Evolutionary conservation across 345 rosid genomes (phyloP).

Genomic region (Eucalyptus coolabah): DNA sequence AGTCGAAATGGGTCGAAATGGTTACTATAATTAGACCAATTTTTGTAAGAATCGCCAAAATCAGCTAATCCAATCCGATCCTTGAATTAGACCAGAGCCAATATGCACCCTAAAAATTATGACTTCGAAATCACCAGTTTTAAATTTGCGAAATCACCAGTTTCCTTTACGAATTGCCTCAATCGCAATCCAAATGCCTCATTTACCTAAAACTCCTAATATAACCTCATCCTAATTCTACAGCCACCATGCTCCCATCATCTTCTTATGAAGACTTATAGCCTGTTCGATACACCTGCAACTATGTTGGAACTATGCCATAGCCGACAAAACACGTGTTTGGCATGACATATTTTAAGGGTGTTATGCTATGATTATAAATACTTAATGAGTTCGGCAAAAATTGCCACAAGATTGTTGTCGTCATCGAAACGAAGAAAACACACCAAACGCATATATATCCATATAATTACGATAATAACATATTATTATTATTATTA

Average conservation of each 20-base stretch:
- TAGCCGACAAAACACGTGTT: not conserved
- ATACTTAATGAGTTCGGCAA: not conserved
- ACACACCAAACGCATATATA: not conserved
- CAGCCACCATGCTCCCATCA: not conserved
- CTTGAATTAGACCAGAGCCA: accelerated
- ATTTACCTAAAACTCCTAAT: not conserved
- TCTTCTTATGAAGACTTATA: not conserved
- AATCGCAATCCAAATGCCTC: not conserved
- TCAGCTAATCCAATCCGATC: accelerated
- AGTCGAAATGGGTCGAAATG: accelerated
- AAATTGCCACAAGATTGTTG: not conserved
- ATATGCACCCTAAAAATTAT: not conserved
- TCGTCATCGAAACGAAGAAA: not conserved
- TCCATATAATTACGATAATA: not conserved
- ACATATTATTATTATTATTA: too few relatives aligned
- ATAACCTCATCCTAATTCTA: not conserved
- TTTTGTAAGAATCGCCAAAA: not conserved
- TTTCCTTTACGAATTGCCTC: not conserved
- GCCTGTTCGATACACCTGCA: not conserved
- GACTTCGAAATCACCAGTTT: not conserved
- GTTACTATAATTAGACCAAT: not conserved
- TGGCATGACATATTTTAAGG: not conserved
- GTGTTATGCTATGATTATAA: not conserved
- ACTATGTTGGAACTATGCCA: not conserved
- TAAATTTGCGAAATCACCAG: not conserved